Percentiles rank a stretch among this genome's conserved stretches.
These are phyloP conservation scores for Pythium myriotylum DNA, from an alignment of 352 stramenopile genomes.

Conservation along the genomic window DNA sequence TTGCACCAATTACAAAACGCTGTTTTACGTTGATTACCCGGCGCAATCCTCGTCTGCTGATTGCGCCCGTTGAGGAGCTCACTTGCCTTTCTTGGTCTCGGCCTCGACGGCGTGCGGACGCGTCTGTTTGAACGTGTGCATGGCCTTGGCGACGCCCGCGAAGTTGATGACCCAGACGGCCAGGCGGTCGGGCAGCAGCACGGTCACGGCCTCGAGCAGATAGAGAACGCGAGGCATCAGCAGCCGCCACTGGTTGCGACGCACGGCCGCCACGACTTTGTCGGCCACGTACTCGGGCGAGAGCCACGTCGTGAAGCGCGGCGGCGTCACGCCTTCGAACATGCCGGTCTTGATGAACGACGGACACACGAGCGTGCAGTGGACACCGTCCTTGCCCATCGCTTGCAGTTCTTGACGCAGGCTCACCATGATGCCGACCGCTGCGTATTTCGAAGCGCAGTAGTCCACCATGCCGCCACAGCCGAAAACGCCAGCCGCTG, in stretches of 20 bases:
- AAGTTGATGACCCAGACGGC: slow-evolving; percentile 3
- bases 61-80: too few relatives aligned
- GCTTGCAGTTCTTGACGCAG: slow-evolving; percentile 39
- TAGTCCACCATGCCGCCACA: slow-evolving; percentile 48
- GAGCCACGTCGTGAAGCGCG: slow-evolving; percentile 30
- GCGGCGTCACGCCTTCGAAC: slow-evolving; percentile 38
- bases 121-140: neutral
- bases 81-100: too few relatives aligned
- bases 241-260: slow-evolving; percentile 34
- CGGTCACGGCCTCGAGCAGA: slow-evolving; percentile 3
- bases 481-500: slow-evolving; percentile 40
- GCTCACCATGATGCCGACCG: slow-evolving; percentile 42
- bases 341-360: slow-evolving; percentile 49
- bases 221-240: slow-evolving; percentile 29
- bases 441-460: slow-evolving; percentile 44
- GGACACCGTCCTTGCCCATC: slow-evolving; percentile 32
- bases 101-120: neutral
- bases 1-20: too few relatives aligned
- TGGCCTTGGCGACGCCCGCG: neutral
- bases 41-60: too few relatives aligned
- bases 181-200: slow-evolving; percentile 19
- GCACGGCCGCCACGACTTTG: slow-evolving; percentile 34
- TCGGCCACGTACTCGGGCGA: slow-evolving; percentile 38
- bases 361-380: slow-evolving; percentile 41
- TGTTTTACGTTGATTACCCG: too few relatives aligned